Evolutionary conservation across 192 early-diverging fungal species (phyloP).

Genomic region (Gonapodya sp.): DNA sequence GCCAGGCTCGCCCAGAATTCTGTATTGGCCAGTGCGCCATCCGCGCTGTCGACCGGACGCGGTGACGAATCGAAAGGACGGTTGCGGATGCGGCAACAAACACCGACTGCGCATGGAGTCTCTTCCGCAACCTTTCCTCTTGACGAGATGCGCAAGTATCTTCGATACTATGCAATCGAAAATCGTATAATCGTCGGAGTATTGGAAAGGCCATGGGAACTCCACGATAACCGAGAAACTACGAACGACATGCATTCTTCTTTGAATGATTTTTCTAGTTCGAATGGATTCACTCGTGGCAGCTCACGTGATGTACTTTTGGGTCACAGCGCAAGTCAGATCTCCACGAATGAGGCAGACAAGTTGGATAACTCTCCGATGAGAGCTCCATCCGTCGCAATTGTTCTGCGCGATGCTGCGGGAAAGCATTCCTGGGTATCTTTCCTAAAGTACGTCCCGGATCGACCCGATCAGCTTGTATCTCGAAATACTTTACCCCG

Average conservation of each 20-base stretch:
- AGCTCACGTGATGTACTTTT: not conserved
- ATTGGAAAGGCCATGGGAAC: conserved; percentile 40
- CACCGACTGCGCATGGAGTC: too few species aligned
- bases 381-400: conserved; percentile 34
- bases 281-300: not conserved
- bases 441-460: conserved; percentile 38
- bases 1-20: not conserved
- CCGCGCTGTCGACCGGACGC: not conserved
- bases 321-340: not conserved
- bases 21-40: not conserved
- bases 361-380: conserved; percentile 13
- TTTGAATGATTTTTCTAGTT: not conserved
- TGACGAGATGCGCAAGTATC: conserved; percentile 20
- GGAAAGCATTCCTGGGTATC: conserved; percentile 64
- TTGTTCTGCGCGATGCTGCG: conserved; percentile 55
- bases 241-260: not conserved
- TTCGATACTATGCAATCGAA: conserved; percentile 63
- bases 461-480: not conserved
- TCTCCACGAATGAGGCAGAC: not conserved
- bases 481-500: not conserved
- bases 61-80: not conserved
- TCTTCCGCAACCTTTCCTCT: too few species aligned
- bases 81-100: not conserved
- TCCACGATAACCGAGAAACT: not conserved
- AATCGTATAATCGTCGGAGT: conserved; percentile 54